Evolutionary conservation across 352 stramenopile species (phyloP), one percentile per base, ranked within the genome.

Genomic region (Globisporangium emineosum): DNA sequence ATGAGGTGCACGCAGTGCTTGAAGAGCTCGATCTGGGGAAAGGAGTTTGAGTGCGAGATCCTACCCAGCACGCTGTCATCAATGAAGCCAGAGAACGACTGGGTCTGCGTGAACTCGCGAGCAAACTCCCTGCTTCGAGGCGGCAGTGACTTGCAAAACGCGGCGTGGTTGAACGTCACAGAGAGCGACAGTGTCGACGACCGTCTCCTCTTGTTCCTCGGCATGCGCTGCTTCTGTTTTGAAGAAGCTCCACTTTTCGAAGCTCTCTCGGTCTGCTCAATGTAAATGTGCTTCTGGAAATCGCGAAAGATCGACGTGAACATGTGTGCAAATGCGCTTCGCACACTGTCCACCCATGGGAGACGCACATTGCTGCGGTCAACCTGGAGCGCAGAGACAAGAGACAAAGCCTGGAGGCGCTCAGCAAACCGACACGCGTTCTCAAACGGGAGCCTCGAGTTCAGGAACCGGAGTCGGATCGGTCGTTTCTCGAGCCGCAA

Each of bases 271-370:
- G 57, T 69, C 33, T 72, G 67, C 23, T 88, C 70, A 33, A 88
- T 72, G 40, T 69, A 59, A 56, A 90, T 75, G 52, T 76, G 81
- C 2, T 71, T 70, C 47, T 76, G 72, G 37, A 79, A 88, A 58
- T 90, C 77, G 33, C 70, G 68, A 32, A 91, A 89, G 23, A 91
- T 80, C 6, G 71, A 81, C 5, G 81, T 76, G 53, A 94, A 91
- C 51, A 92, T 71, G 27, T 67, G 60, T 6, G 81, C 79, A 58
- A 94, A 94, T 6, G 76, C 76, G 15, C 72, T 70, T 40, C 85
- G 83, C 5, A 85, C 68, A 10, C 57, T 65, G 67, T 94, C 78
- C 21, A 94, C 80, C 85, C 85, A 94, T 0, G 65, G 54, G 27
- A 85, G 57, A 5, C 77, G 58, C 45, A 73, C 58, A 23, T 88